phyloP scores from a whole-genome alignment of 2,329 filamentous ascomycete species.

The Hypoxylon rubiginosum region DNA sequence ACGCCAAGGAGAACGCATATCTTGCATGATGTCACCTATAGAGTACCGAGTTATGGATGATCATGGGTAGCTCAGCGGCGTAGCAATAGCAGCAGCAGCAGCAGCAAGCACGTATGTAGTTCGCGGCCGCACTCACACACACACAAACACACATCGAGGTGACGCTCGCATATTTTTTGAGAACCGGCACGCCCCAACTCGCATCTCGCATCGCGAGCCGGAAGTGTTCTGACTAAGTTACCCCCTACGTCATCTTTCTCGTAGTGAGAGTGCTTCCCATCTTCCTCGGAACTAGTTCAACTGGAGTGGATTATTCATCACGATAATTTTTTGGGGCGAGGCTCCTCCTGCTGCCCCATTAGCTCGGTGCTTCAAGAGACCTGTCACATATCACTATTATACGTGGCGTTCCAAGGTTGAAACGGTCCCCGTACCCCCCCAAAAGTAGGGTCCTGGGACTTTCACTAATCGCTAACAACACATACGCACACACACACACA shows the following conservation, averaged over 20 bases:
- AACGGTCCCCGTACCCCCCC: slow-evolving; percentile 16
- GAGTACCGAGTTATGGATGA: slow-evolving; percentile 19
- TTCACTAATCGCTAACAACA: slow-evolving; percentile 26
- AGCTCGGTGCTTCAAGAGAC: slow-evolving; percentile 22
- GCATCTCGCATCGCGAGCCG: background rate
- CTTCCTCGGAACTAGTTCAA: background rate
- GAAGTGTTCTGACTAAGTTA: background rate
- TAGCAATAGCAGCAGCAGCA: background rate
- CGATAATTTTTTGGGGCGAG: background rate
- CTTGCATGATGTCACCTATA: slow-evolving; percentile 40
- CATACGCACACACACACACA: background rate
- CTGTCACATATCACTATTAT: slow-evolving; percentile 39
- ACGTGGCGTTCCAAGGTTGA: slow-evolving; percentile 24
- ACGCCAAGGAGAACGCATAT: slow-evolving; percentile 31
- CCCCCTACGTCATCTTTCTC: background rate
- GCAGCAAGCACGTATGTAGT: background rate
- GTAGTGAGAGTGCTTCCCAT: background rate
- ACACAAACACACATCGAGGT: background rate
- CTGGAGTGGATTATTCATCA: background rate
- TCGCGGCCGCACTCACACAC: background rate
- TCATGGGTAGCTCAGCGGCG: slow-evolving; percentile 7
- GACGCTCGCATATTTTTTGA: background rate
- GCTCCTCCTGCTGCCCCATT: no score
- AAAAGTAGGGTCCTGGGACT: slow-evolving; percentile 9
- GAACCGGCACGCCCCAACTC: background rate